Conservation (phyloP, 108 stramenopile species). For the Nitzschia palea region DNA sequence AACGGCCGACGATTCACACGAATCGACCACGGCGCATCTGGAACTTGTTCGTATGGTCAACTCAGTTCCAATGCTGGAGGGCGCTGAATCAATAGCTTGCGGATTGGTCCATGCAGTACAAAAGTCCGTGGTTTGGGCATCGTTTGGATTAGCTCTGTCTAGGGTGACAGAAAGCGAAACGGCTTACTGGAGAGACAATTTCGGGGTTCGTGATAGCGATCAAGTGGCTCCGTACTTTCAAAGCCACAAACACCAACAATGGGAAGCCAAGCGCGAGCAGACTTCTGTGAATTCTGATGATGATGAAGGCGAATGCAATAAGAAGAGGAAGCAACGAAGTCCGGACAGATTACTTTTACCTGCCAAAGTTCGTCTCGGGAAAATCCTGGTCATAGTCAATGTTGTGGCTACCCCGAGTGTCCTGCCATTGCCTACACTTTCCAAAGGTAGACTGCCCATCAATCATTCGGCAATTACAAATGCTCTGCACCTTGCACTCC, state of each 20-base stretch:
- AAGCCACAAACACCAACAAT: slow-evolving; percentile 42
- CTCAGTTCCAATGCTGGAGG: slow-evolving; percentile 76
- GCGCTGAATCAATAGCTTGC: slow-evolving; percentile 74
- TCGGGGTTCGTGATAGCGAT: slow-evolving; percentile 64
- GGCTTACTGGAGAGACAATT: slow-evolving; percentile 38
- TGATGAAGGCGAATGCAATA: slow-evolving; percentile 24
- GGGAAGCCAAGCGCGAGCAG: neutral
- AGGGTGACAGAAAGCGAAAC: neutral
- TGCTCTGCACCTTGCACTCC: slow-evolving; percentile 63
- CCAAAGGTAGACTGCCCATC: slow-evolving; percentile 81
- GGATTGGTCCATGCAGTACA: slow-evolving; percentile 68
- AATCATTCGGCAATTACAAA: slow-evolving; percentile 64
- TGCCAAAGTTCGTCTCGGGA: slow-evolving; percentile 68
- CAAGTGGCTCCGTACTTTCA: slow-evolving; percentile 76
- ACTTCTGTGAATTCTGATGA: slow-evolving; percentile 16
- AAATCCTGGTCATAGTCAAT: slow-evolving; percentile 65
- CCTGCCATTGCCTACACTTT: slow-evolving; percentile 81
- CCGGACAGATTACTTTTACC: slow-evolving; percentile 38
- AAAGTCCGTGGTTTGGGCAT: slow-evolving; percentile 62
- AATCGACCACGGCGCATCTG: slow-evolving; percentile 45
- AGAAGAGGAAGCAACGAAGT: slow-evolving; percentile 36
- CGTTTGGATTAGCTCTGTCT: slow-evolving; percentile 66
- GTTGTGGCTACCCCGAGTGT: slow-evolving; percentile 68
- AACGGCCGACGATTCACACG: neutral
- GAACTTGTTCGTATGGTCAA: slow-evolving; percentile 83